These are phyloP conservation scores for Zizania palustris DNA, from an alignment of 202 grass and related monocot genomes.

Conservation along the genomic window DNA sequence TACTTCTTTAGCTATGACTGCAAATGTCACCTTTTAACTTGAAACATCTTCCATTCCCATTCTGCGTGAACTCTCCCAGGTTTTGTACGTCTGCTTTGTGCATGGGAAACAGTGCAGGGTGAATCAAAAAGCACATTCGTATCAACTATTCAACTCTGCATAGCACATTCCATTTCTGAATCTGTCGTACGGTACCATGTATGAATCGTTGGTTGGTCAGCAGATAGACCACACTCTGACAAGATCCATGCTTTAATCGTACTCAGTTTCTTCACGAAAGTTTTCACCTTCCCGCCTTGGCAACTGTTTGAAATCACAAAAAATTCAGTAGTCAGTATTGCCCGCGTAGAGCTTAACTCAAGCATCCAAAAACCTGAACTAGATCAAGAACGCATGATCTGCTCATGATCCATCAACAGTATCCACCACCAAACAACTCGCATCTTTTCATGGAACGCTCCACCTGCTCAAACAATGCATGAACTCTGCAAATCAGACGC, in stretches of 20 bases:
- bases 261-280: background rate
- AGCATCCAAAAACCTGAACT: background rate
- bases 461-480: background rate
- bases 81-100: too few species aligned
- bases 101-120: background rate
- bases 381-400: background rate
- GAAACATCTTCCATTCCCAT: background rate
- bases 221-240: background rate
- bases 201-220: background rate
- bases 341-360: background rate
- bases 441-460: background rate
- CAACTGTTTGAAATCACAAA: background rate
- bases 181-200: background rate
- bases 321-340: background rate
- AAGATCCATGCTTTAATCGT: background rate
- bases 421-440: background rate
- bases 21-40: background rate
- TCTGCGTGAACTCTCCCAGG: background rate
- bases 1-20: background rate
- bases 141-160: background rate
- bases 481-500: background rate
- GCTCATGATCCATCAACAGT: background rate
- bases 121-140: background rate
- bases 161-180: background rate
- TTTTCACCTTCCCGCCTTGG: background rate